These are phyloP conservation scores for Vitis labrusca DNA, from an alignment of 164 flowering plant genomes.

Conservation along the genomic window DNA sequence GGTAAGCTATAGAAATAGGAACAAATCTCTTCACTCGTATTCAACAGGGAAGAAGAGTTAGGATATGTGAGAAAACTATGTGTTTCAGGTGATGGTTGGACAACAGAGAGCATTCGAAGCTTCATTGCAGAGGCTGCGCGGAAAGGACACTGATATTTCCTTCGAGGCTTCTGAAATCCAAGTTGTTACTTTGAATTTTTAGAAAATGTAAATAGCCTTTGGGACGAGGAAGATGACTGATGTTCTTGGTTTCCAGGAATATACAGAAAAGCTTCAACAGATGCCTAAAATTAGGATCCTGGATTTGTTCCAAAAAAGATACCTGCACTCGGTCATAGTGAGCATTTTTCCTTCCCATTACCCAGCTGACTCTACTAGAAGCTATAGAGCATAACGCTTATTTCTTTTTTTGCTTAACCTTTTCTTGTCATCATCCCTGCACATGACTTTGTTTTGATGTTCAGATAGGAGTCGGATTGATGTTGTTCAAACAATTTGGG, in stretches of 20 bases:
- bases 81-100: slow-evolving; percentile 58
- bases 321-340: slow-evolving; percentile 48
- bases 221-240: not conserved
- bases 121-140: slow-evolving; percentile 52
- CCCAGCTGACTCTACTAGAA: too few relatives aligned
- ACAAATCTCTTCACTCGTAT: not conserved
- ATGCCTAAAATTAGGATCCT: slow-evolving; percentile 55
- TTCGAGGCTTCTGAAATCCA: slow-evolving; percentile 57
- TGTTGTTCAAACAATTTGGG: slow-evolving; percentile 65
- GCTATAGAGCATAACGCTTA: too few relatives aligned
- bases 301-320: slow-evolving; percentile 59
- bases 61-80: not conserved
- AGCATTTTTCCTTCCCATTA: slow-evolving; percentile 1
- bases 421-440: not conserved
- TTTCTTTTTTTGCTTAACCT: not conserved
- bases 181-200: slow-evolving; percentile 15
- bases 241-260: slow-evolving; percentile 43
- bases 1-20: slow-evolving; percentile 31
- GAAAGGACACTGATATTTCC: slow-evolving; percentile 51
- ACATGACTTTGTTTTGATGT: not conserved
- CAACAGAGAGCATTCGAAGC: slow-evolving; percentile 47
- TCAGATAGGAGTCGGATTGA: slow-evolving; percentile 67
- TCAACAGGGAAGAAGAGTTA: not conserved
- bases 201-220: not conserved
- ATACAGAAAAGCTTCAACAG: slow-evolving; percentile 42